Conservation (phyloP, 768 basidiomycete genomes). For the Amanita rubescens region DNA sequence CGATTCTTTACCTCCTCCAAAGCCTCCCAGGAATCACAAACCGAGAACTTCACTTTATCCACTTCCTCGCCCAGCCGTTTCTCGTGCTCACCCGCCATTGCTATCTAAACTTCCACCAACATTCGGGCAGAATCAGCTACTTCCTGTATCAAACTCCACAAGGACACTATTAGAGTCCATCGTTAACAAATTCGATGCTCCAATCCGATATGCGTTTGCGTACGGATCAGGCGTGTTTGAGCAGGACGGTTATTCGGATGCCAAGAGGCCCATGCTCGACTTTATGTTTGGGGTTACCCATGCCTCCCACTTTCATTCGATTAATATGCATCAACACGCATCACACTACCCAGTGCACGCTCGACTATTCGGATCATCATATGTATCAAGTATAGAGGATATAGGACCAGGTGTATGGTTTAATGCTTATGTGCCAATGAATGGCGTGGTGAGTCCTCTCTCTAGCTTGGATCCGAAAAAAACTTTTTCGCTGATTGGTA, state of each 20-base stretch:
- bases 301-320: conserved; percentile 87
- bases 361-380: conserved; percentile 74
- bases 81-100: conserved; percentile 29
- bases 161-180: conserved; percentile 76
- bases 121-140: conserved; percentile 77
- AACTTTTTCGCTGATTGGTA: conserved; percentile 8
- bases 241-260: conserved; percentile 67
- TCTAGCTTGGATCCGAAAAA: background rate
- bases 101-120: conserved; percentile 57
- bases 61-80: conserved; percentile 37
- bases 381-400: conserved; percentile 74
- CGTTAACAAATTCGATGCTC: conserved; percentile 75
- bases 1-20: conserved; percentile 29
- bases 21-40: conserved; percentile 11
- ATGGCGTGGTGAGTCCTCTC: conserved; percentile 74
- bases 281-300: conserved; percentile 96
- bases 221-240: conserved; percentile 96
- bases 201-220: conserved; percentile 94
- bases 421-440: conserved; percentile 81
- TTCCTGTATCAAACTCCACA: conserved; percentile 73
- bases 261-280: conserved; percentile 75
- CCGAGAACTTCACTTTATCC: conserved; percentile 32
- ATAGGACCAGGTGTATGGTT: conserved; percentile 91
- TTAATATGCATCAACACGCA: conserved; percentile 90
- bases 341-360: conserved; percentile 87